Evolutionary conservation across 352 stramenopile species (phyloP), one percentile per base, ranked within the genome.

Genomic region (Pythium monospermum): DNA sequence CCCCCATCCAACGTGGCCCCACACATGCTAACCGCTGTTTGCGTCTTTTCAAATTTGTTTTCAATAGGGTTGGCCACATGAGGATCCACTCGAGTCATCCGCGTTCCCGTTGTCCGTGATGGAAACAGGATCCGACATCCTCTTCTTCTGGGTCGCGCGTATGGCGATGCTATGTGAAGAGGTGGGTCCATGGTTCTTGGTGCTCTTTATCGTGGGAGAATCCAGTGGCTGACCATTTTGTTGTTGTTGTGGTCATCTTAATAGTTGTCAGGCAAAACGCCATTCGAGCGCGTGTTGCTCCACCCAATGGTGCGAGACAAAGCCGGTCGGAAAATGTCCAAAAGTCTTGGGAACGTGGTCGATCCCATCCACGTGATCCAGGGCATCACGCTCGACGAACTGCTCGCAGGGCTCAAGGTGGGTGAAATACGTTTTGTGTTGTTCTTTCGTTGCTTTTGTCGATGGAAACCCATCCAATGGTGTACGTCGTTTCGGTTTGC

Each of bases 231-330:
- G 16, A 30, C 15, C 19, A 45, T n/a, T n/a, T 16, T 42, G 26
- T 21, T 43, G 42, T 38, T 21, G 38, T 31, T 49, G 21, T 30
- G 10, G 35, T 10, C 6, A 36, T 38, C 3, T 8, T 21, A 25
- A 15, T 19, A 91, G 80, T 83, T 93, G 44, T 97, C 95, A 18
- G 94, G 97, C 16, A 79, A 80, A 32, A 83, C 99, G 12, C 97
- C 97, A n/a, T 99, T 99, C 68, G 73, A 96, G 26, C 98, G 96
- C 35, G 95, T 99, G 23, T 96, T 99, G 50, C 69, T 99, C 37
- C 97, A 99, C 69, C 95, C 97, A 15, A 99, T 99, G 96, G 96
- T 99, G n/a, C 85, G 97, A 53, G 97, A 99, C 65, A 99, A 99
- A 66, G 93, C 97, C 59, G 97, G 97, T 13, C 83, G 96, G 23